phyloP scores from a whole-genome alignment of 1,139 yeast genomes.

The Yamadazyma songkhlaensis region DNA sequence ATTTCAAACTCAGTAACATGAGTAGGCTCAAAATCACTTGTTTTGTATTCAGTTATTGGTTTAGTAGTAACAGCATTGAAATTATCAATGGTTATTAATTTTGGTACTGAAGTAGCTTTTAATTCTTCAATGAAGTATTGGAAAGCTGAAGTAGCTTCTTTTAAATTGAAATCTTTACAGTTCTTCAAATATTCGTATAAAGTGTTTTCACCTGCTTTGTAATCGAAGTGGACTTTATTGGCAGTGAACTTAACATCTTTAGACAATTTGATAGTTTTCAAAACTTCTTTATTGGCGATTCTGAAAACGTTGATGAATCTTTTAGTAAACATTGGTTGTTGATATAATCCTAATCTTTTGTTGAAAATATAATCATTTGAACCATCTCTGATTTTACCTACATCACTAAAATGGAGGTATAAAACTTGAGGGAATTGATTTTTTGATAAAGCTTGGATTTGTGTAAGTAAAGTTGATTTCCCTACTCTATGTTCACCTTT shows the following conservation, averaged over 20 bases:
- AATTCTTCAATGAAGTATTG: conserved; percentile 55
- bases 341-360: conserved; percentile 47
- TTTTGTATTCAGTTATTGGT: conserved; percentile 60
- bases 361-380: conserved; percentile 65
- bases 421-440: conserved; percentile 50
- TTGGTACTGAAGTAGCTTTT: conserved; percentile 52
- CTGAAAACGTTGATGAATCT: conserved; percentile 57
- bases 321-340: conserved; percentile 79
- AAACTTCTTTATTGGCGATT: conserved; percentile 51
- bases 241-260: conserved; percentile 36
- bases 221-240: conserved; percentile 34
- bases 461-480: conserved; percentile 71
- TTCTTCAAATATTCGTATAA: conserved; percentile 36
- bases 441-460: conserved; percentile 58
- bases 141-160: conserved; percentile 39
- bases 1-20: conserved; percentile 66
- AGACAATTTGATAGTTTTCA: conserved; percentile 50
- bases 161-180: conserved; percentile 40
- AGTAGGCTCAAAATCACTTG: conserved; percentile 55
- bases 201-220: conserved; percentile 42
- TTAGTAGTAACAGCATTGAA: conserved; percentile 61
- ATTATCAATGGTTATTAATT: conserved; percentile 72
- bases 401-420: conserved; percentile 64
- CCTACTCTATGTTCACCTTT: conserved; percentile 80
- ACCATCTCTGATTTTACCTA: conserved; percentile 66